Evolutionary conservation across 108 stramenopile genomes (phyloP), one percentile per base, ranked within the genome.

Genomic region (Fragilaria crotonensis): DNA sequence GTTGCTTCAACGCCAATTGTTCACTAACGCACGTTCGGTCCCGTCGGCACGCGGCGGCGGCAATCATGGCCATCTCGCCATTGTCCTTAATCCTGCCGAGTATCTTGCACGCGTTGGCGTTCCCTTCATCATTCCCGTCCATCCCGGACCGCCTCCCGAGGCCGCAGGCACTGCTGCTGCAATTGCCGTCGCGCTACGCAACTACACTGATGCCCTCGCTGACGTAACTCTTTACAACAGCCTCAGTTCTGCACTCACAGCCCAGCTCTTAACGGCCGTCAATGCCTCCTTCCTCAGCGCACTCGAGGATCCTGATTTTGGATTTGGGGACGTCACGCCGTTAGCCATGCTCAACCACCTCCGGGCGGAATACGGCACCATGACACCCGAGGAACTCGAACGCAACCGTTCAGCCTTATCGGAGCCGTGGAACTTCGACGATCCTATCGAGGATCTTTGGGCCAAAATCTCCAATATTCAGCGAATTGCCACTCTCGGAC

Each of bases 11-110:
- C 14, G 5, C 7, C 49, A 52, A 31, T 14, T 66, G 25, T 44
- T 25, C 23, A 41, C 60, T 52, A 69, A 69, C 46, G 68, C 68
- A 23, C 27, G 5, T 21, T 33, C 63, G 32, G 44, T 70, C 3
- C 63, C 69, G 22, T 58, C 63, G 44, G 30, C 7, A 31, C 26
- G 21, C 1, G 68, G 68, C 26, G 68, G 63, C 4, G 69, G 69
- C 7, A 7, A 17, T 1, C 49, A 63, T 25, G 69, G 69, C 20
- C 51, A 58, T 29, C 49, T 63, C 21, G 63, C 25, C 25, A 3
- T 63, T 9, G 48, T 33, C 47, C 4, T 63, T 30, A 18, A 25
- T 31, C 54, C 52, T 1, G 54, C 68, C 1, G 46, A 18, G 4
- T 64, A 59, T 57, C 11, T 27, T 19, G 23, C n/a, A n/a, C n/a